Percentiles rank a stretch among this genome's conserved stretches.
These are phyloP conservation scores for Isoetes taiwanensis DNA, from an alignment of 75 land plant genomes.

Conservation along the genomic window DNA sequence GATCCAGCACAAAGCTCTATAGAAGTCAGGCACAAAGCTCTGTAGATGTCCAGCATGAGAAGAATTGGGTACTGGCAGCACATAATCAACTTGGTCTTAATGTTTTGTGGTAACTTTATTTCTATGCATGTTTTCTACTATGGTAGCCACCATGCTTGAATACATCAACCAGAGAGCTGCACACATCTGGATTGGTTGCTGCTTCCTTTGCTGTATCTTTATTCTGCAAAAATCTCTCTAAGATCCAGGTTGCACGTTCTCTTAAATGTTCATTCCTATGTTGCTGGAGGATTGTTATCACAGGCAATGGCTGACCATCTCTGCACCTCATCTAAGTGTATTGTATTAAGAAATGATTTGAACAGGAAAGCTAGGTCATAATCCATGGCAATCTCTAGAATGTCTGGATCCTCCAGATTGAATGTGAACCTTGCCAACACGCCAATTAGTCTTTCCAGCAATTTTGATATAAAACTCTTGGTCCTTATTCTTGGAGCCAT, in stretches of 20 bases:
- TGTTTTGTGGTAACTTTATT: too few relatives aligned
- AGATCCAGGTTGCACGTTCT: slow-evolving; percentile 64
- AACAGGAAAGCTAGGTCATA: slow-evolving; percentile 56
- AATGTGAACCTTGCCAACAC: slow-evolving; percentile 68
- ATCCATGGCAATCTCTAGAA: slow-evolving; percentile 37
- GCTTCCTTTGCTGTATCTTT: slow-evolving; percentile 70
- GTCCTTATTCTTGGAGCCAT: slow-evolving; percentile 22
- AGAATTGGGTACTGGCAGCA: too few relatives aligned
- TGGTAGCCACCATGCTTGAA: too few relatives aligned
- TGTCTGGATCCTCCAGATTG: slow-evolving; percentile 39
- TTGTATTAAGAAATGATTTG: slow-evolving; percentile 48
- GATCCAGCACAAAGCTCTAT: too few relatives aligned
- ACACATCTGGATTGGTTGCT: too few relatives aligned
- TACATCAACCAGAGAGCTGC: too few relatives aligned
- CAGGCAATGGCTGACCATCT: slow-evolving; percentile 56
- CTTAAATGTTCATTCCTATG: slow-evolving; percentile 54
- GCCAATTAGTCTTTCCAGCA: slow-evolving; percentile 55
- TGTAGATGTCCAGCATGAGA: too few relatives aligned
- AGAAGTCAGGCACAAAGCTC: too few relatives aligned
- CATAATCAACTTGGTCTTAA: too few relatives aligned
- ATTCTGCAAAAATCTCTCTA: slow-evolving; percentile 68
- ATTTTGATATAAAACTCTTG: slow-evolving; percentile 39
- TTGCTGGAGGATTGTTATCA: slow-evolving; percentile 63
- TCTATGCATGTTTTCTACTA: too few relatives aligned
- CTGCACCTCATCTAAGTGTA: slow-evolving; percentile 76